These are phyloP conservation scores for Microdochium nivale DNA, from an alignment of 2,329 filamentous ascomycete species.

Conservation along the genomic window DNA sequence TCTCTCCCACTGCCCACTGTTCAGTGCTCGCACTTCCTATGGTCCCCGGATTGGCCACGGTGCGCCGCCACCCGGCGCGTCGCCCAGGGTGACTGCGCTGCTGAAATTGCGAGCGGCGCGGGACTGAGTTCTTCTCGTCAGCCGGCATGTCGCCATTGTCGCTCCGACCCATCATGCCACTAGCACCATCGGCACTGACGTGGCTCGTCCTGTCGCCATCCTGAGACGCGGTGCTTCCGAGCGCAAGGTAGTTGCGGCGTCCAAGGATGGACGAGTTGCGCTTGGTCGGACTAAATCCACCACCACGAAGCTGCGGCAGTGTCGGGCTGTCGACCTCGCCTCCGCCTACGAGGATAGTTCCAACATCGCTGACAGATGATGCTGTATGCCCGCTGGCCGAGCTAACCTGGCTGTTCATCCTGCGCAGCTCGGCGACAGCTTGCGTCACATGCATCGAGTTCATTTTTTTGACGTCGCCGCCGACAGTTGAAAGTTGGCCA, in stretches of 20 bases:
- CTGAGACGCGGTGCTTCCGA: conserved; percentile 20
- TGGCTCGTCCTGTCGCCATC: background rate
- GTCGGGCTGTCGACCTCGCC: conserved; percentile 27
- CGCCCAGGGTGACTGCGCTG: background rate
- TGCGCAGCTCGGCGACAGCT: conserved; percentile 42
- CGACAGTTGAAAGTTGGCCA: background rate
- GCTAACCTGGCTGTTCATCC: conserved; percentile 48
- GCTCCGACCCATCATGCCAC: background rate
- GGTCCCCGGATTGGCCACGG: background rate
- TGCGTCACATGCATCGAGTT: conserved; percentile 21
- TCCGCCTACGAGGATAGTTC: conserved; percentile 2
- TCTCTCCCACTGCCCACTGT: background rate
- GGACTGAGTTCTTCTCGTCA: background rate
- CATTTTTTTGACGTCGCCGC: background rate
- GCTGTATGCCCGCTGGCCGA: conserved; percentile 24
- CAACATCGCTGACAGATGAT: conserved; percentile 5
- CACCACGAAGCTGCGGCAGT: conserved; percentile 27
- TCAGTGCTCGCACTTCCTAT: background rate
- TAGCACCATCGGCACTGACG: background rate
- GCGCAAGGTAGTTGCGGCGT: conserved; percentile 36
- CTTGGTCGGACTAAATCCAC: conserved; percentile 26
- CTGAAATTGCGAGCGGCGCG: background rate
- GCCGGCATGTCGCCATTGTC: background rate
- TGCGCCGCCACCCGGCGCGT: background rate
- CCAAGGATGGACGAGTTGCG: conserved; percentile 19